Conservation (phyloP, 1,139 yeast species). For the Hansenula sp. region DNA sequence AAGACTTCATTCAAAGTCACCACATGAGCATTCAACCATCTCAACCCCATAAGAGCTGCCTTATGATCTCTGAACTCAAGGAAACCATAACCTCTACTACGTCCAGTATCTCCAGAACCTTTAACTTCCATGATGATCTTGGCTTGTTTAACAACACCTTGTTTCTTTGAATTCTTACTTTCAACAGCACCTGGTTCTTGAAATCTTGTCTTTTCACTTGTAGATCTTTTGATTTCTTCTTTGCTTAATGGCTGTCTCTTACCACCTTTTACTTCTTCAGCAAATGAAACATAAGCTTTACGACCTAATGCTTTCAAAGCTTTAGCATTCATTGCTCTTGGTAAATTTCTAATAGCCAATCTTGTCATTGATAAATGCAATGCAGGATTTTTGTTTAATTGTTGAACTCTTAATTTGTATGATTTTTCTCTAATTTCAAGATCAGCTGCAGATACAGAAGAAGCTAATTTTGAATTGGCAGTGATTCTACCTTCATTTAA, state of each 20-base stretch:
- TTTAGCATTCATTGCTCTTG: constrained; percentile 86
- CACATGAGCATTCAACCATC: constrained; percentile 95
- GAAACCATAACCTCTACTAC: constrained; percentile 97
- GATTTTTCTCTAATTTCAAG: constrained; percentile 87
- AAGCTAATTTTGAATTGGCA: constrained; percentile 74
- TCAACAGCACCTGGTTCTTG: constrained; percentile 34
- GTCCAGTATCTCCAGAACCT: constrained; percentile 80
- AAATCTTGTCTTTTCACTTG: constrained; percentile 53
- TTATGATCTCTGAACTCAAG: constrained; percentile 91
- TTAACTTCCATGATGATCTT: constrained; percentile 90
- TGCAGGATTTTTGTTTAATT: constrained; percentile 84
- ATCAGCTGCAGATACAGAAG: constrained; percentile 63
- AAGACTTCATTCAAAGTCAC: constrained; percentile 67
- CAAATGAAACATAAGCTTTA: constrained; percentile 92
- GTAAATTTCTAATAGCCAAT: constrained; percentile 88
- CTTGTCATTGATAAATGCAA: constrained; percentile 89
- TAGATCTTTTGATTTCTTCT: constrained; percentile 83
- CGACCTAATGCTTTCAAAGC: constrained; percentile 89
- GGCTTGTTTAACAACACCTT: constrained; percentile 91
- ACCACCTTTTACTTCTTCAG: constrained; percentile 78
- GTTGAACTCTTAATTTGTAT: constrained; percentile 80
- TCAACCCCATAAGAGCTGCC: constrained; percentile 89
- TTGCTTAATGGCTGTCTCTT: constrained; percentile 81
- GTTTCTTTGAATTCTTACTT: constrained; percentile 63
- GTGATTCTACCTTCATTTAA: constrained; percentile 93